Evolutionary conservation across 257 asterid genomes (phyloP), one percentile per base, ranked within the genome.

Genomic region (Thymus mandschuricus): DNA sequence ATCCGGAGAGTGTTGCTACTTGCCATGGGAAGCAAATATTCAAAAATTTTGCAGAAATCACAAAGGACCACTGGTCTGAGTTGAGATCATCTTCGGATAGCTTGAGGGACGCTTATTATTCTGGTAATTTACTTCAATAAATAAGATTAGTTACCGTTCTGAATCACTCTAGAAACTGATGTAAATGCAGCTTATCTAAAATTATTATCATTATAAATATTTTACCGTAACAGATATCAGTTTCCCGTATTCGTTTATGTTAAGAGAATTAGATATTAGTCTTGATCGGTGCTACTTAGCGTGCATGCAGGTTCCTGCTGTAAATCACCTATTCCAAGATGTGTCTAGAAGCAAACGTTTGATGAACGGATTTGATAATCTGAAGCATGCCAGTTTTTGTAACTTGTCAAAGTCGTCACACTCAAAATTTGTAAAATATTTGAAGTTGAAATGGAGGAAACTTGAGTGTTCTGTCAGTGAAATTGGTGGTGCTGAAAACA

Each of bases 1-100:
- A 95, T 80, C 99, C 99, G 4, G 99, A 95, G 82, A 95, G 99
- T 68, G 66, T 95, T 75, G 98, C 97, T 45, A 89, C 99, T 33
- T 77, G 79, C 76, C 84, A 89, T 65, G 99, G 98, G 68, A 86
- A 85, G 81, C 91, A 85, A 83, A 80, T 95, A 76, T 95, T 95
- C 87, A 83, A 84, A 62, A 95, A 95, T 73, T 95, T 95, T 75
- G 86, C 91, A 5, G 87, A 88, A 64, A 89, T 95, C 80, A 95
- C 99, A 1, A 84, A 81, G 81, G 94, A 92, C 45, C 85, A 88
- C 74, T 92, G 95, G 99, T 74, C 77, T 77, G 79, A 85, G 79
- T 75, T 80, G 83, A 84, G 82, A 75, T 70, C 96, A 74, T 83
- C 89, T 74, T 72, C 79, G 45, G 82, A 69, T 58, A 70, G 67